Conservation (phyloP, 2,329 filamentous ascomycete species). For the Nectriaceae sp. region DNA sequence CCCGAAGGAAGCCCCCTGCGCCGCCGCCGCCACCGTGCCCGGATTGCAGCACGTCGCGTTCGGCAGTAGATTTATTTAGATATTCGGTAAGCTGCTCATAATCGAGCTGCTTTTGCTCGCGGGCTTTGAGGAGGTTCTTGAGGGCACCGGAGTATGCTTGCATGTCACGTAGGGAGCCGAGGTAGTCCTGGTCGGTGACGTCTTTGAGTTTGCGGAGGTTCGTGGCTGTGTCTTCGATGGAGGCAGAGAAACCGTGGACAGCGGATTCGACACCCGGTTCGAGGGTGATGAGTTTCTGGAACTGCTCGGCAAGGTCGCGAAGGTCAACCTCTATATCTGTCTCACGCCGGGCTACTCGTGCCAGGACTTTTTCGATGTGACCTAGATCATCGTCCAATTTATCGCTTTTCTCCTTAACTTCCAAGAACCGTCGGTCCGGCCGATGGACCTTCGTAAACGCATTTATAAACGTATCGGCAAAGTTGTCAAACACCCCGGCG, state of each 20-base stretch:
- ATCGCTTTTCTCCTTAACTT: conserved; percentile 88
- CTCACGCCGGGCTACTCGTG: conserved; percentile 84
- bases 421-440: conserved; percentile 90
- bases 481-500: conserved; percentile 85
- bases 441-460: conserved; percentile 97
- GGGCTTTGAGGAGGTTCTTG: conserved; percentile 84
- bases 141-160: conserved; percentile 88
- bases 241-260: conserved; percentile 83
- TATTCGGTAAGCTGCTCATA: conserved; percentile 96
- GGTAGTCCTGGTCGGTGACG: conserved; percentile 92
- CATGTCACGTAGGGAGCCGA: conserved; percentile 92
- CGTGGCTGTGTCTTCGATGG: conserved; percentile 78
- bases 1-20: conserved; percentile 82
- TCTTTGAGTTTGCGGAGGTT: conserved; percentile 83
- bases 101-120: conserved; percentile 97
- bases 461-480: conserved; percentile 95
- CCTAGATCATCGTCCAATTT: conserved; percentile 92
- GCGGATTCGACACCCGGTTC: conserved; percentile 84
- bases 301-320: conserved; percentile 87
- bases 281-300: conserved; percentile 86
- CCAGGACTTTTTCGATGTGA: conserved; percentile 95
- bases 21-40: conserved; percentile 64
- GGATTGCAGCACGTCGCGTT: conserved; percentile 76
- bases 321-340: conserved; percentile 86
- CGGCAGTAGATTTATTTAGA: conserved; percentile 83